phyloP scores from a whole-genome alignment of 208 protist genomes.

The Trypanosomatidae sp. region DNA sequence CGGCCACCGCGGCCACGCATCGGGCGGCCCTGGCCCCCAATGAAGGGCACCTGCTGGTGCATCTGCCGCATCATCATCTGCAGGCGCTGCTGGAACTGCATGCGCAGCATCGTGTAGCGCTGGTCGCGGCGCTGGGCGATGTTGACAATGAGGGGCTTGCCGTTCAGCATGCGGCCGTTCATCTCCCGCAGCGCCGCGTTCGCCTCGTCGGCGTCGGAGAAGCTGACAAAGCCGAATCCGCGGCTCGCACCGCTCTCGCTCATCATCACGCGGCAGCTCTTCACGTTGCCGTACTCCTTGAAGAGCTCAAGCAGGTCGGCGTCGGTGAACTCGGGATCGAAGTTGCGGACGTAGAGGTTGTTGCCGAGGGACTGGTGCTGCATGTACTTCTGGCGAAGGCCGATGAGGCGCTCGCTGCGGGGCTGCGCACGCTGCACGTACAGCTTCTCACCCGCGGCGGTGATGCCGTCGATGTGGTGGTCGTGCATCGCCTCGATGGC shows the following conservation, averaged over 20 bases:
- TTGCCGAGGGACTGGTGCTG: slow-evolving; percentile 91
- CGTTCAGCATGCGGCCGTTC: slow-evolving; percentile 96
- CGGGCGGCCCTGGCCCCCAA: slow-evolving; percentile 25
- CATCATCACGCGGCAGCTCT: slow-evolving; percentile 97
- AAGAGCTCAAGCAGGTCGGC: slow-evolving; percentile 98
- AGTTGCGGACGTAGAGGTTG: slow-evolving; percentile 99
- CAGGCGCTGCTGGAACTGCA: slow-evolving; percentile 93
- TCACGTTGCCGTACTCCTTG: slow-evolving; percentile 97
- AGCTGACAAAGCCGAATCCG: slow-evolving; percentile 99
- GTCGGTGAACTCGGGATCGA: slow-evolving; percentile 96
- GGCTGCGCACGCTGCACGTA: slow-evolving; percentile 91
- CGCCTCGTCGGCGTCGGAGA: slow-evolving; percentile 97
- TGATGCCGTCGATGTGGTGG: slow-evolving; percentile 84
- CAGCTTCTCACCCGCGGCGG: slow-evolving; percentile 71
- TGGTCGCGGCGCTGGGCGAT: slow-evolving; percentile 97
- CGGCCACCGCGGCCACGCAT: slow-evolving; percentile 39
- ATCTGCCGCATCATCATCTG: slow-evolving; percentile 86
- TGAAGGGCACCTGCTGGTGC: slow-evolving; percentile 47
- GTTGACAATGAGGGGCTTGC: slow-evolving; percentile 98
- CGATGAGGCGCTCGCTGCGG: slow-evolving; percentile 88
- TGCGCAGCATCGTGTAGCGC: slow-evolving; percentile 94
- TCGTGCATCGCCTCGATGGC: slow-evolving; percentile 92
- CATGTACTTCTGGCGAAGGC: slow-evolving; percentile 90
- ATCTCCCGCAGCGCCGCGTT: slow-evolving; percentile 97
- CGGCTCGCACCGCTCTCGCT: slow-evolving; percentile 93